Base-by-base conservation (phyloP, 2,329 filamentous ascomycete genomes). In the Beauveria sp. region DNA sequence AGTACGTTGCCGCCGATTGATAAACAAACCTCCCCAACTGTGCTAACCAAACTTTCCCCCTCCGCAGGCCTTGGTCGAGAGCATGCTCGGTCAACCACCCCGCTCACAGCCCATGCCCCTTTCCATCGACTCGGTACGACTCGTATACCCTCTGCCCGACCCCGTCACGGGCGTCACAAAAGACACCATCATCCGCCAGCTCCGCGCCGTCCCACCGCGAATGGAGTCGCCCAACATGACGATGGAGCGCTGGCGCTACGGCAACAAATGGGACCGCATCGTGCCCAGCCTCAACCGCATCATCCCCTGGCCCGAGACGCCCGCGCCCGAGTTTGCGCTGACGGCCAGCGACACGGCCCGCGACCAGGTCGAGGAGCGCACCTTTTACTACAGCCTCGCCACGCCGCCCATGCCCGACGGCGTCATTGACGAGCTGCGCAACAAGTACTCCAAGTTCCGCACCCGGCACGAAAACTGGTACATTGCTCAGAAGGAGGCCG, bases 341-440 rank as follows among this genome's bases (percentile, higher is more conserved):
- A 73, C 85, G 65, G 73, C 79, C 3, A 74, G 69, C 68, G 93
- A 98, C 75, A 97, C 93, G 3, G 76, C 86, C 51, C 88, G 90
- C 66, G 85, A 88, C 71, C 82, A 87, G 60, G 89, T 91, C 62
- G 90, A 96, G 70, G 81, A 85, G 65, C 80, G 79, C 69, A 90
- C 89, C 1, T 96, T 96, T 72, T 79, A 87, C 60, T 92, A 93
- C n/a, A 89, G 86, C 42, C 79, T 98, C 26, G 78, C 92, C 30
- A 79, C 82, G 18, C 82, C 89, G 28, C 93, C 93, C 16, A 91
- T 96, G 82, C 92, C 93, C 5, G 75, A 80, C 34, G 77, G 75
- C n/a, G 83, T 97, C 43, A 82, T 96, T 66, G 87, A 96, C 72
- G 93, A 98, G 79, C 80, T 98, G 71, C 83, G 92, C 71, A 88